Percentiles rank a stretch among this genome's conserved stretches.
Evolutionary conservation across 208 protist species (phyloP).

Genomic region (Endotrypanum monterogeii): DNA sequence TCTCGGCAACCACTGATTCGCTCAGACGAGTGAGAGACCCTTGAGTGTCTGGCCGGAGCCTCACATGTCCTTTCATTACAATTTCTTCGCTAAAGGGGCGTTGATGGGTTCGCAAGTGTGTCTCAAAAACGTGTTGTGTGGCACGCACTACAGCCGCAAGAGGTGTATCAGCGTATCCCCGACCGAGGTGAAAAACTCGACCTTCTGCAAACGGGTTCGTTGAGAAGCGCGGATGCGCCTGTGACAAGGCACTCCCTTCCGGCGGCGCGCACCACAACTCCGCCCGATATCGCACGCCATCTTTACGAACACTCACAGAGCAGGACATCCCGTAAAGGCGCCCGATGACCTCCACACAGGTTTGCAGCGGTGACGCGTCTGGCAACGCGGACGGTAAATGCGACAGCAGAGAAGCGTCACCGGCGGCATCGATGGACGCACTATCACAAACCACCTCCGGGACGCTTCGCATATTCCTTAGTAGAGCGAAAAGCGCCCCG

Average conservation of each 20-base stretch:
- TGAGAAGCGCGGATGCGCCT: not conserved
- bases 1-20: slow-evolving; percentile 26
- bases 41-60: slow-evolving; percentile 1
- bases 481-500: slow-evolving; percentile 9
- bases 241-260: slow-evolving; percentile 10
- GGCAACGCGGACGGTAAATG: slow-evolving; percentile 13
- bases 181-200: slow-evolving; percentile 21
- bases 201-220: slow-evolving; percentile 16
- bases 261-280: slow-evolving; percentile 29
- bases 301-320: slow-evolving; percentile 13
- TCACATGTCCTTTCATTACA: slow-evolving; percentile 1
- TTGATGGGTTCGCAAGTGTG: slow-evolving; percentile 33
- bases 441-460: not conserved
- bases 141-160: slow-evolving; percentile 34
- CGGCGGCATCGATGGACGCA: not conserved
- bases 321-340: slow-evolving; percentile 34
- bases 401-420: not conserved
- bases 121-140: slow-evolving; percentile 36
- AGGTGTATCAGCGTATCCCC: slow-evolving; percentile 13
- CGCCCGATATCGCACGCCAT: slow-evolving; percentile 6
- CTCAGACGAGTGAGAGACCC: slow-evolving; percentile 9
- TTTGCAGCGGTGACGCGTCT: slow-evolving; percentile 23
- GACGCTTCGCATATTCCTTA: not conserved
- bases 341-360: slow-evolving; percentile 12
- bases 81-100: slow-evolving; percentile 19